Evolutionary conservation across 169 alveolate genomes (phyloP).

Genomic region (Eimeria acervulina): DNA sequence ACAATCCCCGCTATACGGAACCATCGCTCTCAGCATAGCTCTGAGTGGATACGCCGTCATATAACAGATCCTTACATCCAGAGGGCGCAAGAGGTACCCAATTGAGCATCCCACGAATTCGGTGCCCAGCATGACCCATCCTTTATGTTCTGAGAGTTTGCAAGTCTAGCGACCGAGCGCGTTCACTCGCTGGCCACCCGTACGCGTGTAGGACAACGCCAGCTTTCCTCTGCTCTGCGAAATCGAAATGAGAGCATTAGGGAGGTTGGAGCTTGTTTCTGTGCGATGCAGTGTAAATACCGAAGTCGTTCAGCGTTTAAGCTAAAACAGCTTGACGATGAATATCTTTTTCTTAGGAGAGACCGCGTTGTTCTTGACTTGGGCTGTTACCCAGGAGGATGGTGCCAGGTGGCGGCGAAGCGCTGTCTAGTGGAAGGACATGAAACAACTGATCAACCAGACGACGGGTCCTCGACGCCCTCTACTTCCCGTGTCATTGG

Average conservation of each 20-base stretch:
- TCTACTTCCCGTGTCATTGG: constrained; percentile 69
- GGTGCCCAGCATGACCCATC: neutral
- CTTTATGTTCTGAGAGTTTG: neutral
- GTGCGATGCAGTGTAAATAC: constrained; percentile 74
- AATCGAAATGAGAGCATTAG: neutral
- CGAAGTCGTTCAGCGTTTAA: constrained; percentile 86
- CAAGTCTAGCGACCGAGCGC: neutral
- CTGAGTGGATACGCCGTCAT: constrained; percentile 85
- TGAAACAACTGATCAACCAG: neutral
- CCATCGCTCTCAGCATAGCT: constrained; percentile 75
- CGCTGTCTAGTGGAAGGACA: constrained; percentile 75
- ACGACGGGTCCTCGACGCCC: constrained; percentile 4
- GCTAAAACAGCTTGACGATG: constrained; percentile 85
- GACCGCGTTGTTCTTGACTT: constrained; percentile 84
- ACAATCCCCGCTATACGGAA: constrained; percentile 65
- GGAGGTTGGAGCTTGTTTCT: neutral
- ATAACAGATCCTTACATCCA: constrained; percentile 82
- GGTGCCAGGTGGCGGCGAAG: constrained; percentile 85
- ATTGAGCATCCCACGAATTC: neutral
- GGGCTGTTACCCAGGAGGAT: constrained; percentile 87
- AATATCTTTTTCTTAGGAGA: constrained; percentile 64
- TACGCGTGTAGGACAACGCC: neutral
- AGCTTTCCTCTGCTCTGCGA: neutral
- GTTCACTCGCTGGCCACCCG: neutral
- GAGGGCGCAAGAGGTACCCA: constrained; percentile 82